Conservation (phyloP, 371 early-diverging fungal species). For the Mucor racemosus region DNA sequence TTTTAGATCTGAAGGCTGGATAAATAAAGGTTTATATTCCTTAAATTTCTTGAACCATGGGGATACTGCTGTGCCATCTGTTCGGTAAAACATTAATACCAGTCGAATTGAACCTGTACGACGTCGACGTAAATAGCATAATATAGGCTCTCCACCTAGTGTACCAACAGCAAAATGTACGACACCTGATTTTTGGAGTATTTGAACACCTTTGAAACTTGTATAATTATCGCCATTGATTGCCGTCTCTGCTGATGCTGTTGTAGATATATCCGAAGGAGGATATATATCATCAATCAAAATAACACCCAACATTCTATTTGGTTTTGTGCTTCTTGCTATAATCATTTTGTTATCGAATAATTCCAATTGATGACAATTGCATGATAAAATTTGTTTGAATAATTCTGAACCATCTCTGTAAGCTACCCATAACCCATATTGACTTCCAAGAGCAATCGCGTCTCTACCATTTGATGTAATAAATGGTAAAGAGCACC, state of each 20-base stretch:
- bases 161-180: constrained; percentile 26
- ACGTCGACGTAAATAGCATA: constrained; percentile 26
- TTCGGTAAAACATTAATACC: constrained; percentile 21
- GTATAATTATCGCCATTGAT: neutral
- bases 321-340: constrained; percentile 13
- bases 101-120: constrained; percentile 26
- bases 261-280: neutral
- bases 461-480: constrained; percentile 17
- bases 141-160: constrained; percentile 17
- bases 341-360: constrained; percentile 19
- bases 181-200: constrained; percentile 22
- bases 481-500: constrained; percentile 24
- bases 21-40: constrained; percentile 23
- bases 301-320: constrained; percentile 18
- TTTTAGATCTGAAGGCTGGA: constrained; percentile 20
- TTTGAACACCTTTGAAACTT: constrained; percentile 10
- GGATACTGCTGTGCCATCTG: neutral
- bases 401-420: constrained; percentile 16
- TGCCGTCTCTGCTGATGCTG: neutral
- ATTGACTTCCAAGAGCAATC: constrained; percentile 22
- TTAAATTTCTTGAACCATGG: constrained; percentile 20
- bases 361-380: constrained; percentile 25
- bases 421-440: constrained; percentile 22
- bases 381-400: constrained; percentile 9
- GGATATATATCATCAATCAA: constrained; percentile 16